phyloP scores from a whole-genome alignment of 2,329 filamentous ascomycete genomes.

The Botrytis paeoniae region DNA sequence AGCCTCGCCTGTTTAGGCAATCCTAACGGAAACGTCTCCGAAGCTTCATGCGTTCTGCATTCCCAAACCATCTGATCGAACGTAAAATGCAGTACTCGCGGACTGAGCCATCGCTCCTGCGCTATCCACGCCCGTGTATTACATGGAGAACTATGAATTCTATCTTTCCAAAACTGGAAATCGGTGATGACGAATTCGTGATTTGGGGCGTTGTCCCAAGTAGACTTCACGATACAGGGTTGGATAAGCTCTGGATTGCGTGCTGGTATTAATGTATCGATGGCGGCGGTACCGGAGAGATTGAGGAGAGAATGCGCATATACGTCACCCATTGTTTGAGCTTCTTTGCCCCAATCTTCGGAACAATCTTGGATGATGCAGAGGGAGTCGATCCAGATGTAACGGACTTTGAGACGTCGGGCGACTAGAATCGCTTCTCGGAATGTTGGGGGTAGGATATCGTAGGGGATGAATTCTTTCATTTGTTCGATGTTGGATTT shows the following conservation, averaged over 20 bases:
- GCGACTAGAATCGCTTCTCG: background rate
- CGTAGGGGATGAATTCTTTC: background rate
- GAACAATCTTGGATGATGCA: background rate
- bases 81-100: background rate
- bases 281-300: background rate
- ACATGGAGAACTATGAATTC: background rate
- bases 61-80: background rate
- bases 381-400: background rate
- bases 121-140: background rate
- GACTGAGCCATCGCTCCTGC: background rate
- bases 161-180: background rate
- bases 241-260: background rate
- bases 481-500: background rate
- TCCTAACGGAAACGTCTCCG: background rate
- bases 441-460: background rate
- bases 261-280: background rate
- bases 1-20: background rate
- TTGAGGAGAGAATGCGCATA: background rate
- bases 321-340: background rate
- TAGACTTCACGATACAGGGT: background rate
- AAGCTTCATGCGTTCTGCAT: background rate
- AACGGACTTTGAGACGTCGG: background rate
- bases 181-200: background rate
- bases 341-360: background rate
- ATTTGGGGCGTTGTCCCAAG: background rate